Percentiles rank a stretch among this genome's conserved stretches.
Evolutionary conservation across 306 rosid genomes (phyloP).

Genomic region (Datisca glomerata): DNA sequence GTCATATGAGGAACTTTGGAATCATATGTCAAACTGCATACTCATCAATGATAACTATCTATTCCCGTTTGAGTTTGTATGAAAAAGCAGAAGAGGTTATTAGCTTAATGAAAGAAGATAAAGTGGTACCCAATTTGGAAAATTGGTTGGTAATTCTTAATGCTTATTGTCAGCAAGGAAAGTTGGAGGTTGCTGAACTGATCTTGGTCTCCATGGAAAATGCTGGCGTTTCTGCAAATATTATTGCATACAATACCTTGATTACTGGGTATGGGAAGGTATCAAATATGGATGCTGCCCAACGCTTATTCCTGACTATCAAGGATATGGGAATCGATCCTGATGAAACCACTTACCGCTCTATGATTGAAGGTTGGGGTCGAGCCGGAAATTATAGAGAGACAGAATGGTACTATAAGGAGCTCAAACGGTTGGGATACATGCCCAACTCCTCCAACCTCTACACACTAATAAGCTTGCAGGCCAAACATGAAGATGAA

Average conservation of each 20-base stretch:
- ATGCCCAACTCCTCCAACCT: conserved; percentile 70
- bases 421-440: conserved; percentile 47
- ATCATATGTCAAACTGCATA: conserved; percentile 58
- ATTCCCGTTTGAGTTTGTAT: conserved; percentile 44
- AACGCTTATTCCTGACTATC: conserved; percentile 38
- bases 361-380: conserved; percentile 99
- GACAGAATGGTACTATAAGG: conserved; percentile 40
- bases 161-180: conserved; percentile 76
- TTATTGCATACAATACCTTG: conserved; percentile 74
- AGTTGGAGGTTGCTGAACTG: conserved; percentile 51
- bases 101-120: conserved; percentile 35
- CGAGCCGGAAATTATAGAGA: conserved; percentile 47
- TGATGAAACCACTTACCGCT: conserved; percentile 75
- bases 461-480: conserved; percentile 59
- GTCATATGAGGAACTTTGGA: conserved; percentile 40
- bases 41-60: conserved; percentile 69
- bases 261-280: conserved; percentile 85
- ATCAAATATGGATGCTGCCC: conserved; percentile 65
- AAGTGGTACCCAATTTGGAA: conserved; percentile 38
- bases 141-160: conserved; percentile 68
- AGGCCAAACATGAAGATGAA: conserved; percentile 58
- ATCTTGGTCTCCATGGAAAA: conserved; percentile 37
- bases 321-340: conserved; percentile 39
- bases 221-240: conserved; percentile 46
- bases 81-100: conserved; percentile 57